phyloP scores from a whole-genome alignment of 345 rosid species.

The Eucalyptus virginea region DNA sequence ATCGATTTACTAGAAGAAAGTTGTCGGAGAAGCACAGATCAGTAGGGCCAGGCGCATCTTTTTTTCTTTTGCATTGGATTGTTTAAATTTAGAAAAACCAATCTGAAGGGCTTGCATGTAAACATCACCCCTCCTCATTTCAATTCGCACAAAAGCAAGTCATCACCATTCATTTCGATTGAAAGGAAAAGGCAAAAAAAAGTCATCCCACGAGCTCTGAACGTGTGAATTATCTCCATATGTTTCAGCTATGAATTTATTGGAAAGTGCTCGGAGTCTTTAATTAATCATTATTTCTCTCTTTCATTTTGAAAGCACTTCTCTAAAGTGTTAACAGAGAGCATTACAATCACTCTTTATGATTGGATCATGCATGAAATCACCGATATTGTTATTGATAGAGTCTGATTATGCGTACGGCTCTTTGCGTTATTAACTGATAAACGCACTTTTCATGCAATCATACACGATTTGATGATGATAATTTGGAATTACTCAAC shows the following conservation, averaged over 20 bases:
- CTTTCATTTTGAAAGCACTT: neutral
- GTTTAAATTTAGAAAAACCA: neutral
- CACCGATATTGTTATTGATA: accelerated
- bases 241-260: neutral
- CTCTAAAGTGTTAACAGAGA: accelerated
- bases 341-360: neutral
- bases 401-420: accelerated
- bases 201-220: neutral
- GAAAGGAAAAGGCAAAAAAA: neutral
- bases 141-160: neutral
- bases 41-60: neutral
- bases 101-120: neutral
- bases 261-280: neutral
- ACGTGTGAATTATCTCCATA: neutral
- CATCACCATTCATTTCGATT: neutral
- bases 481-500: neutral
- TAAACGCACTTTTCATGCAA: accelerated
- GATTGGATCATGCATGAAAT: neutral
- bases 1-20: neutral
- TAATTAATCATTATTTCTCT: neutral
- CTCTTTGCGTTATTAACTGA: accelerated
- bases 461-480: accelerated
- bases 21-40: neutral
- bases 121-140: neutral
- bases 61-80: neutral